Conservation (phyloP, 768 basidiomycete species). For the Serendipita vermifera region DNA sequence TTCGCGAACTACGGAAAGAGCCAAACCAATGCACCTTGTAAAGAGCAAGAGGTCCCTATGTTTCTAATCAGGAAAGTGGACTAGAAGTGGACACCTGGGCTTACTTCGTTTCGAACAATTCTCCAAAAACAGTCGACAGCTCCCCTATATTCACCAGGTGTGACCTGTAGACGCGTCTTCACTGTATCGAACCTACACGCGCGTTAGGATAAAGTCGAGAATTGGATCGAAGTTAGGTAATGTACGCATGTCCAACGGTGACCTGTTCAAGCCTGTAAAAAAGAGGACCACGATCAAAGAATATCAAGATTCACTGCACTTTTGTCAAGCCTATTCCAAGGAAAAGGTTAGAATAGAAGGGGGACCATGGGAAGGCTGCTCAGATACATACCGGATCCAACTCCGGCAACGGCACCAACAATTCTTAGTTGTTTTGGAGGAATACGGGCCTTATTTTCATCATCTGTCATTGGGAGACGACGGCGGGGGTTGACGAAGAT, state of each 20-base stretch:
- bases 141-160: slow-evolving; percentile 48
- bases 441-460: no score
- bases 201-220: neutral
- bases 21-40: slow-evolving; percentile 45
- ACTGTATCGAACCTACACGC: slow-evolving; percentile 50
- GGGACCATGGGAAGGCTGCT: neutral
- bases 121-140: slow-evolving; percentile 47
- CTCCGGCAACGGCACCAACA: slow-evolving; percentile 15
- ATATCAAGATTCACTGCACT: slow-evolving; percentile 1
- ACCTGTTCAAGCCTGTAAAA: no score
- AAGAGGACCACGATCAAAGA: neutral
- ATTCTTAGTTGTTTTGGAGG: neutral
- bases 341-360: neutral
- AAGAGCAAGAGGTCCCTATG: slow-evolving; percentile 31
- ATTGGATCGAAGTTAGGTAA: slow-evolving; percentile 7
- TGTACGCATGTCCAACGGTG: slow-evolving; percentile 56
- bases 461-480: no score
- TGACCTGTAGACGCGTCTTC: slow-evolving; percentile 60
- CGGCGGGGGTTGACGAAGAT: no score
- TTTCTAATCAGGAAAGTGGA: neutral
- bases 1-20: no score
- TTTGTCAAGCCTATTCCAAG: slow-evolving; percentile 14
- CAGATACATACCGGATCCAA: slow-evolving; percentile 14
- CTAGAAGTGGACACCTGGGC: slow-evolving; percentile 12
- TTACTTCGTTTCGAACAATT: slow-evolving; percentile 49